Base-by-base conservation (phyloP, 306 rosid species). In the Dalbergia oliveri region DNA sequence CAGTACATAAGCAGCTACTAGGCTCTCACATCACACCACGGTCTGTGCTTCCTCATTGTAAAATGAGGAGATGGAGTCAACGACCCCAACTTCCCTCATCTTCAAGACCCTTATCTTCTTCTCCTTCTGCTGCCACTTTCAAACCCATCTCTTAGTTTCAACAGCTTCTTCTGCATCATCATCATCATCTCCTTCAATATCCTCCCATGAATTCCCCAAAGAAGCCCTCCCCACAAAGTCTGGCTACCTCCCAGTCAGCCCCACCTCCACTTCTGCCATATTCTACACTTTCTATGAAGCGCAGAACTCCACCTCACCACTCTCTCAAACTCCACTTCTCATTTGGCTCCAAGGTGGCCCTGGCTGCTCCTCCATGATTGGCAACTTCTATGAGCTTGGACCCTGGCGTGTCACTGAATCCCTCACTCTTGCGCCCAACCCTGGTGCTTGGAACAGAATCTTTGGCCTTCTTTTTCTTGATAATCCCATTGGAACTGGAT, bases 341-440 rank as follows among this genome's bases (percentile, higher is more conserved):
- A 83, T 94, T 8, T 94, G 98, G 97, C 96, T 94, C 77, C 96
- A 94, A 67, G 97, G 97, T 59, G 98, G 98, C 58, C 97, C 97
- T 68, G 98, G 98, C 2, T 94, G 97, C 86, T 92, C 98, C 84
- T 94, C 97, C 84, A 89, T 90, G 97, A 26, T 79, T 31, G 97
- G 82, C n/a, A 94, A 94, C 86, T 89, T 94, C 87, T 86, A 72
- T 16, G 97, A 94, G 47, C 94, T 94, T 26, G 97, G 97, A 13
- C 97, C 97, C 0, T 94, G 90, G 89, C 92, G 84, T 1, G 84
- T 94, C 58, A 90, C 88, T 44, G 4, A 79, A 1, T 79, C 78
- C 23, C 80, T 83, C 72, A 50, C 77, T 6, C 88, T 94, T 12
- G 41, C 74, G 13, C 89, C 85, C 26, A 94, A 92, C 57, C 76